Base-by-base conservation (phyloP, 2,329 filamentous ascomycete species). In the Sclerotinia nivalis region DNA sequence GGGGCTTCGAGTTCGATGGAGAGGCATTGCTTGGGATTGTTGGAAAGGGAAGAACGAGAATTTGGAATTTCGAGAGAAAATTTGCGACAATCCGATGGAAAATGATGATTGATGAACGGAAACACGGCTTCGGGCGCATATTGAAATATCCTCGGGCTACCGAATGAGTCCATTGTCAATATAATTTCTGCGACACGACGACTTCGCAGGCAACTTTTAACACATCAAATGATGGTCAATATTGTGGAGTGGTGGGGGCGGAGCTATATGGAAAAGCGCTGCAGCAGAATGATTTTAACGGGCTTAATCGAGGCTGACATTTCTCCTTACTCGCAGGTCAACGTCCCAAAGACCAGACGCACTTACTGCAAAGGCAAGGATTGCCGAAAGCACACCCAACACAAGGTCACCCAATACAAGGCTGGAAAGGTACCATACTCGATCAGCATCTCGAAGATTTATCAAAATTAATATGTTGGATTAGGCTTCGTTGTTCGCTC, bases 351-450 rank as follows among this genome's bases (percentile, higher is more conserved):
- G 89, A 97, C 93, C 84, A 90, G 93, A 83, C 92, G 93, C 87
- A 97, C 94, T 84, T 97, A 93, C 88, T 97, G 93, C 93, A 96
- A 96, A 89, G 92, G 92, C 88, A 94, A 91, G 88, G 89, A 93
- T 81, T 97, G 93, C 92, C 89, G 88, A 81, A 93, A 93, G 87
- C 92, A 94, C 89, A 93, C 91, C 81, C 90, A 93, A 84, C 91
- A 94, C 89, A 93, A 93, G 87, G 92, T 96, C 82, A 96, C 93
- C 79, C 93, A 97, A 87, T 97, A 97, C 91, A 97, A 96, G 88
- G 92, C 93, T 82, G 93, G 93, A 84, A 97, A 97, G 90, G 89
- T 91, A 84, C 79, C 47, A 55, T 52, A 31, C n/a, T 43, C 68
- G 71, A 73, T 75, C 73, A 66, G 74, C 75, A 70, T 50, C 4